Percentiles rank a stretch among this genome's conserved stretches.
phyloP scores from a whole-genome alignment of 805 yeast species.

The Lipomyces kockii region DNA sequence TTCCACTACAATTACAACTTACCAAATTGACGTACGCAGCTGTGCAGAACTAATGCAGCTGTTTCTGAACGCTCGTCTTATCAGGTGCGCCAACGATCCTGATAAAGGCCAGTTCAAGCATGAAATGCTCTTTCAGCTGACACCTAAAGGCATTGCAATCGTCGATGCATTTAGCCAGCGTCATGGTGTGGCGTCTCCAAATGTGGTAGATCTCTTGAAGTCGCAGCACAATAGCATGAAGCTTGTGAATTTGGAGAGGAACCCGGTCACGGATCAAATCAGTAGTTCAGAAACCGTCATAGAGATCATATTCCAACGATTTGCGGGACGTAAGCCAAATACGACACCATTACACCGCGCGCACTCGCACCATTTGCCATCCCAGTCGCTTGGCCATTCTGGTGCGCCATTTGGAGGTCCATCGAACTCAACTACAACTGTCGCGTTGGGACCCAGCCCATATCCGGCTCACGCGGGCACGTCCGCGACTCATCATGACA shows the following conservation, averaged over 20 bases:
- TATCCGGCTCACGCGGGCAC: background rate
- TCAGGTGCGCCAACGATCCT: slow-evolving; percentile 26
- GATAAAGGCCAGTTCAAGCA: slow-evolving; percentile 15
- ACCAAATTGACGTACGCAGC: slow-evolving; percentile 26
- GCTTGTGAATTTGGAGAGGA: slow-evolving; percentile 69
- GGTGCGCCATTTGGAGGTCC: slow-evolving; percentile 1
- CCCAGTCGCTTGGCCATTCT: background rate
- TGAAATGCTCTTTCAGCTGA: slow-evolving; percentile 61
- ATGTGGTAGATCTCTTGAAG: slow-evolving; percentile 54
- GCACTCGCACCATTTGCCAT: background rate
- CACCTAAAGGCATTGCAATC: slow-evolving; percentile 85
- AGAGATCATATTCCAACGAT: slow-evolving; percentile 61
- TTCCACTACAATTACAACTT: slow-evolving; percentile 42
- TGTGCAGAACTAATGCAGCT: slow-evolving; percentile 22
- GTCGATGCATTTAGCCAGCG: slow-evolving; percentile 63
- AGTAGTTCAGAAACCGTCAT: slow-evolving; percentile 66
- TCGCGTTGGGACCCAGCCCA: background rate
- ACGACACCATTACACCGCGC: slow-evolving; percentile 18
- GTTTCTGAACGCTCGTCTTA: slow-evolving; percentile 27
- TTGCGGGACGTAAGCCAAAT: slow-evolving; percentile 72
- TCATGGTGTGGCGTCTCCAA: slow-evolving; percentile 54
- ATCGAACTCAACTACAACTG: background rate
- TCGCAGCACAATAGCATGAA: slow-evolving; percentile 74
- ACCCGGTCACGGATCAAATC: slow-evolving; percentile 59
- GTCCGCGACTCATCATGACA: background rate